A percentile compares a stretch with the other conserved stretches of the same genome.
These are phyloP conservation scores for Alternaria arborescens DNA, from an alignment of 2,329 filamentous ascomycete genomes.

Conservation along the genomic window DNA sequence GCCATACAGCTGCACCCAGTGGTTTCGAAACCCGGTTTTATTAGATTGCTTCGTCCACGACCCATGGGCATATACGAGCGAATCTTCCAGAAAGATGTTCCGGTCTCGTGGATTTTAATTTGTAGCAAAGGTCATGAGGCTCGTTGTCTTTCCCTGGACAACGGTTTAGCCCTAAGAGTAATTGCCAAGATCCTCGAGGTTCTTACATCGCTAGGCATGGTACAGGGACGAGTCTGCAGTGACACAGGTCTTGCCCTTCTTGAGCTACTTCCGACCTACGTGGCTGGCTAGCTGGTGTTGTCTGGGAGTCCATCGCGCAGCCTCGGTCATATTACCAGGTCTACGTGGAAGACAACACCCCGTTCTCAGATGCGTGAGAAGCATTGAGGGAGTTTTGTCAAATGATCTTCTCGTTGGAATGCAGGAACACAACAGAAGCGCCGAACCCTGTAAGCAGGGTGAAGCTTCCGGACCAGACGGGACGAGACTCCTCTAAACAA, in stretches of 20 bases:
- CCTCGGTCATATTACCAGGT: neutral
- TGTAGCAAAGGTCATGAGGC: conserved; percentile 32
- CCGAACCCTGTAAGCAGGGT: conserved; percentile 15
- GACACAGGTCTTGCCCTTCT: neutral
- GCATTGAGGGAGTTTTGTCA: conserved; percentile 6
- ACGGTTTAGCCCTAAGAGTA: neutral
- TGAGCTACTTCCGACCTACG: neutral
- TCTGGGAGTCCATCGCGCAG: neutral
- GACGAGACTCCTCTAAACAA: conserved; percentile 41
- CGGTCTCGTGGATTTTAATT: conserved; percentile 27
- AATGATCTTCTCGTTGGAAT: conserved; percentile 17
- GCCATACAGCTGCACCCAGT: conserved; percentile 11
- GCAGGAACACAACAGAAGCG: conserved; percentile 16
- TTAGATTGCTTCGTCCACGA: conserved; percentile 30
- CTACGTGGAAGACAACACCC: neutral
- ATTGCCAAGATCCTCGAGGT: conserved; percentile 3
- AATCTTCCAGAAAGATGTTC: conserved; percentile 36
- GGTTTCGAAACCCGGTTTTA: conserved; percentile 30
- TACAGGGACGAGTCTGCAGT: neutral
- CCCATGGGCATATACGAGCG: conserved; percentile 19
- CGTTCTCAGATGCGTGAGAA: neutral
- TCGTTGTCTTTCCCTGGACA: conserved; percentile 21
- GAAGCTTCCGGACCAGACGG: conserved; percentile 45
- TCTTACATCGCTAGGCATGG: conserved; percentile 11
- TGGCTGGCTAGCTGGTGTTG: neutral